Evolutionary conservation across 1,284 basidiomycete species (phyloP), one percentile per base, ranked within the genome.

Genomic region (Rhodotorula sp.): DNA sequence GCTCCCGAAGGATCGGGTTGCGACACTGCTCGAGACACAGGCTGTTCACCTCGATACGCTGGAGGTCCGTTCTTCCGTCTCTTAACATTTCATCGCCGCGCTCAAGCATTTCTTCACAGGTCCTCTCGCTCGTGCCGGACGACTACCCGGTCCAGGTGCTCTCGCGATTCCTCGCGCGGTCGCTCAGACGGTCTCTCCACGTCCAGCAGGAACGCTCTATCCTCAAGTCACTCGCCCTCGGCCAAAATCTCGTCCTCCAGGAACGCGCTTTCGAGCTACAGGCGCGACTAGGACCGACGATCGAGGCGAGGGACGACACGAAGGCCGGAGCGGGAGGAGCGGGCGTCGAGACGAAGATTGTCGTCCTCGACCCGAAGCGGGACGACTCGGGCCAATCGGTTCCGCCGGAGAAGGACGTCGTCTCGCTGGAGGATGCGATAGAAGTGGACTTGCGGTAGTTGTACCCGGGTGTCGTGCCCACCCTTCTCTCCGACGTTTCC

Each of bases 101-200:
- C 36, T 39, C 7, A 39, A 7, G 36, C 36, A 39, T 64, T 67
- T 61, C 54, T 54, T 51, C 55, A n/a, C 71, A 92, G 89, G 86
- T 90, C 44, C 82, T 93, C 24, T 82, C 86, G 2, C 81, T 87
- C 24, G 84, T 94, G 29, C 92, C 92, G 1, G 79, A 85, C 36
- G 81, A 86, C 49, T 94, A 91, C 91, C 86, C 90, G 0, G 81
- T 94, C 6, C 83, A 84, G 30, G 81, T 86, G 10, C 83, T 93
- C 71, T 86, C 89, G 0, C 86, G 88, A 0, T 94, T 94, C 83
- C 83, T 94, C 62, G 81, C 86, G 19, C 87, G 91, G 4, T 89
- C 91, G 0, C 84, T 93, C 71, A 85, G 91, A 24, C 84, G 89
- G 59, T 86, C 88, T 6, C 80, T 90, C n/a, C 91, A 94, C 77